phyloP scores from a whole-genome alignment of 176 grass and related monocot genomes.

The Rhipidocladum racemiflorum region DNA sequence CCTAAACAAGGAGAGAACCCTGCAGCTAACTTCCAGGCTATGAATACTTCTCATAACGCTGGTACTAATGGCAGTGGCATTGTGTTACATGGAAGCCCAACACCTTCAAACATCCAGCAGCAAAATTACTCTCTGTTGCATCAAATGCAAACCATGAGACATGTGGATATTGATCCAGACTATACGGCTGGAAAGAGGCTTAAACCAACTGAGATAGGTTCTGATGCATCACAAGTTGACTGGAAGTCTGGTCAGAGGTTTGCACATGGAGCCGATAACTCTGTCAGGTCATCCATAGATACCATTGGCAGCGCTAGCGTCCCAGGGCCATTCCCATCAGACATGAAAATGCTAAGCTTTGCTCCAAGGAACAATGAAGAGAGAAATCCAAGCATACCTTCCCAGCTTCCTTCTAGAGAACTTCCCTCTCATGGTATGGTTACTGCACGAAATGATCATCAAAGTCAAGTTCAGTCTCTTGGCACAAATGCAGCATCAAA shows the following conservation, averaged over 20 bases:
- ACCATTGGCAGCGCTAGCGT: constrained; percentile 40
- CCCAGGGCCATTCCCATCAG: constrained; percentile 51
- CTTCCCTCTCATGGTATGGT: constrained; percentile 30
- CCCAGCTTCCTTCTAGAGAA: constrained; percentile 50
- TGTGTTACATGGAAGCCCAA: constrained; percentile 55
- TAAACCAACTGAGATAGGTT: constrained; percentile 55
- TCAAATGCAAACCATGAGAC: constrained; percentile 80
- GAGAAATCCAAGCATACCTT: constrained; percentile 37
- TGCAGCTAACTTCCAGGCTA: constrained; percentile 42
- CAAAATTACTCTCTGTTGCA: constrained; percentile 72
- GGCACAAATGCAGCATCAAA: constrained; percentile 35
- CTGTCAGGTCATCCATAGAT: constrained; percentile 44
- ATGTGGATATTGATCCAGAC: constrained; percentile 55
- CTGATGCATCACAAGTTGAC: constrained; percentile 55
- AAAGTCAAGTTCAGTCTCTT: constrained; percentile 43
- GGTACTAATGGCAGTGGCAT: constrained; percentile 34
- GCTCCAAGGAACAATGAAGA: constrained; percentile 62
- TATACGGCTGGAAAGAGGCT: constrained; percentile 52
- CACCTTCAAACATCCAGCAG: constrained; percentile 62
- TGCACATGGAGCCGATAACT: constrained; percentile 52
- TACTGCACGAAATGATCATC: constrained; percentile 42
- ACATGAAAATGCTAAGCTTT: constrained; percentile 80
- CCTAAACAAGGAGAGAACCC: constrained; percentile 50
- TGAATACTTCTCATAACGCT: constrained; percentile 40
- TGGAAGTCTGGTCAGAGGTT: constrained; percentile 59